Percentiles rank a stretch among this genome's conserved stretches.
phyloP scores from a whole-genome alignment of 2,329 filamentous ascomycete species.

The Purpureocillium takamizusanense region DNA sequence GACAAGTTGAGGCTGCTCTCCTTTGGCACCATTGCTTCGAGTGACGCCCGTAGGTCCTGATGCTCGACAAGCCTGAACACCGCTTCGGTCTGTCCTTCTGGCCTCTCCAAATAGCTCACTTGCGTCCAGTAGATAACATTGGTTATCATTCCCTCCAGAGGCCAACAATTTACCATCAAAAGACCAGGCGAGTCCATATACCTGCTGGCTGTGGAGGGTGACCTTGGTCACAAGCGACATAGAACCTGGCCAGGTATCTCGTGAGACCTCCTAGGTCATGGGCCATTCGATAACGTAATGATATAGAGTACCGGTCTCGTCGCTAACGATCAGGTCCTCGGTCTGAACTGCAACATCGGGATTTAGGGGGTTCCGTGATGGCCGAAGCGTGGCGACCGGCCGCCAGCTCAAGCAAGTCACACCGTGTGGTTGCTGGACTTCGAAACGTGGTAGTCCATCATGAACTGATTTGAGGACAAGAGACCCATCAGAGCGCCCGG shows the following conservation, averaged over 20 bases:
- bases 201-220: slow-evolving; percentile 73
- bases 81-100: not conserved
- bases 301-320: slow-evolving; percentile 73
- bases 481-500: slow-evolving; percentile 69
- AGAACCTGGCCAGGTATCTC: slow-evolving; percentile 64
- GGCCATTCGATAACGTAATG: slow-evolving; percentile 90
- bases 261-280: slow-evolving; percentile 49
- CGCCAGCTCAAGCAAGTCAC: slow-evolving; percentile 79
- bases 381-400: slow-evolving; percentile 46
- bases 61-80: too few relatives aligned
- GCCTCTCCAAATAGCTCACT: slow-evolving; percentile 39
- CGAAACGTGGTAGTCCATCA: slow-evolving; percentile 63
- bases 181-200: slow-evolving; percentile 91
- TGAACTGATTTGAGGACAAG: slow-evolving; percentile 71
- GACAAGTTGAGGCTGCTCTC: too few relatives aligned
- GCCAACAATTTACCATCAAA: slow-evolving; percentile 67
- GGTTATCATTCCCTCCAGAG: slow-evolving; percentile 87
- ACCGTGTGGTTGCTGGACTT: slow-evolving; percentile 60
- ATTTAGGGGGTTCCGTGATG: slow-evolving; percentile 39
- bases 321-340: slow-evolving; percentile 81
- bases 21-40: too few relatives aligned
- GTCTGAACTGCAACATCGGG: slow-evolving; percentile 47
- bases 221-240: slow-evolving; percentile 73
- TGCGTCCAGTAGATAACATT: slow-evolving; percentile 72
- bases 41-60: too few relatives aligned